These are phyloP conservation scores for Penicillium nucicola DNA, from an alignment of 495 filamentous ascomycete genomes.

Conservation along the genomic window DNA sequence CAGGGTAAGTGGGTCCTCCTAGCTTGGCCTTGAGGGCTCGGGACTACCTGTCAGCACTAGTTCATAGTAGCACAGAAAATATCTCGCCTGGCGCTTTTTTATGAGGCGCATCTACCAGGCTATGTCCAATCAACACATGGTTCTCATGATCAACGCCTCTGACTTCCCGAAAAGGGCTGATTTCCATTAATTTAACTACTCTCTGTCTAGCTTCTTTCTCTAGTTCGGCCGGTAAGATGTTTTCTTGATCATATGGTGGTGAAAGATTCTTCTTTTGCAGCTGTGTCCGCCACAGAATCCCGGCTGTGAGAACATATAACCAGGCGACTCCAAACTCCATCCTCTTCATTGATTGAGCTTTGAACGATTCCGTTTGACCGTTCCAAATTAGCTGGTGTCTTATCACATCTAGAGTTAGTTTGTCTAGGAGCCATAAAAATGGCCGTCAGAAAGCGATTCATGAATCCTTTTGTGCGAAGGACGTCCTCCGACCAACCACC, in stretches of 20 bases:
- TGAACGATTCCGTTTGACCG: too few relatives aligned
- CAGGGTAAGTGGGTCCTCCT: neutral
- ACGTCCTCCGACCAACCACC: neutral
- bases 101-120: neutral
- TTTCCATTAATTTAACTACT: neutral
- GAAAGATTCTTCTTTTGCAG: neutral
- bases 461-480: conserved; percentile 4
- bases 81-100: neutral
- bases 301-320: neutral
- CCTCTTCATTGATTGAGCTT: too few relatives aligned
- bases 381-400: too few relatives aligned
- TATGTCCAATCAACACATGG: neutral
- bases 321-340: too few relatives aligned
- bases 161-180: neutral
- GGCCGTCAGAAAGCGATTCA: conserved; percentile 10
- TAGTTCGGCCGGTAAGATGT: neutral
- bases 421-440: neutral
- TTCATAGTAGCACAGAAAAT: neutral
- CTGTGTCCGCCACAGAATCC: neutral
- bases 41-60: neutral
- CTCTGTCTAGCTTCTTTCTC: neutral
- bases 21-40: neutral
- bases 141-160: neutral
- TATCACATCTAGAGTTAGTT: neutral
- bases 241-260: neutral